Conservation (phyloP, 345 rosid species). For the Firmiana major region DNA sequence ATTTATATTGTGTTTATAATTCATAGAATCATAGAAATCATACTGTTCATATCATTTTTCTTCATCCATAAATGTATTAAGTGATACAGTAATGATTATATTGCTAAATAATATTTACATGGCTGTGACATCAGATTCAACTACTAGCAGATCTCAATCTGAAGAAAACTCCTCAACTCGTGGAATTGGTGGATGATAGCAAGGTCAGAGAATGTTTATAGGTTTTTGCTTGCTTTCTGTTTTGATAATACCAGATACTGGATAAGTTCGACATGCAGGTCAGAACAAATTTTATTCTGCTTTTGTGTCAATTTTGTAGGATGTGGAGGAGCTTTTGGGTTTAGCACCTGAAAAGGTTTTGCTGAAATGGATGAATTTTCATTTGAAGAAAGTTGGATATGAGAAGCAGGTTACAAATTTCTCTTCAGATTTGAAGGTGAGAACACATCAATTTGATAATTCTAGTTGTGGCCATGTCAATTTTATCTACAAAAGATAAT, state of each 20-base stretch:
- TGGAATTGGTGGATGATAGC: slow-evolving; percentile 81
- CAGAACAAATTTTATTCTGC: slow-evolving; percentile 9
- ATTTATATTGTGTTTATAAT: background rate
- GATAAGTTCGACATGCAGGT: background rate
- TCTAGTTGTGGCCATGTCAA: background rate
- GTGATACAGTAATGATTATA: background rate
- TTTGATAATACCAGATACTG: background rate
- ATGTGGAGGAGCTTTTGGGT: slow-evolving; percentile 90
- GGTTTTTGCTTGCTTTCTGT: background rate
- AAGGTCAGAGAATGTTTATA: slow-evolving; percentile 37
- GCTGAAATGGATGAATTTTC: slow-evolving; percentile 98
- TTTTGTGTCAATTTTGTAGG: slow-evolving; percentile 43
- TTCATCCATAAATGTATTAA: background rate
- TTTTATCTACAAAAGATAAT: background rate
- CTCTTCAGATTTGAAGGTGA: slow-evolving; percentile 93
- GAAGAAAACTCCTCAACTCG: slow-evolving; percentile 94
- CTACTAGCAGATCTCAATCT: slow-evolving; percentile 84
- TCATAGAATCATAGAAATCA: slow-evolving; percentile 6
- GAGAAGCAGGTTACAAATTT: slow-evolving; percentile 86
- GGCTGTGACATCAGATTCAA: slow-evolving; percentile 58
- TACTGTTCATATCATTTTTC: background rate
- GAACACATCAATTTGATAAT: background rate
- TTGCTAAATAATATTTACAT: slow-evolving; percentile 12
- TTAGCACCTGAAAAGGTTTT: slow-evolving; percentile 93
- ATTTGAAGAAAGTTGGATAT: slow-evolving; percentile 91